A percentile compares a stretch with the other conserved stretches of the same genome.
Conservation (phyloP, 1,139 yeast genomes). For the Barnettozyma hawaiiensis region DNA sequence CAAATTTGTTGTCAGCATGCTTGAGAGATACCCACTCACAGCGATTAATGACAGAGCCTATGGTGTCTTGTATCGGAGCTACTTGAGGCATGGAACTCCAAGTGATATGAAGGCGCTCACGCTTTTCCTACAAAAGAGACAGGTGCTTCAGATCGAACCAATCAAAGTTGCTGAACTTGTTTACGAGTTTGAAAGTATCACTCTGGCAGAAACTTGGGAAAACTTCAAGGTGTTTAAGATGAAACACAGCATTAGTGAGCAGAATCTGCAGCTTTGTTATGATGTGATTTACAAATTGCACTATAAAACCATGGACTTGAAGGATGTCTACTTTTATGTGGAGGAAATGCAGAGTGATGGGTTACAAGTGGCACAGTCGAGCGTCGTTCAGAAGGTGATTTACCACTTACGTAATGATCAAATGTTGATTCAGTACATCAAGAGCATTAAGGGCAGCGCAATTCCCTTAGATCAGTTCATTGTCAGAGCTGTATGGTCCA, state of each 20-base stretch:
- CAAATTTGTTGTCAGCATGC: slow-evolving; percentile 18
- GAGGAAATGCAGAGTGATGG: slow-evolving; percentile 12
- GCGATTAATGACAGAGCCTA: slow-evolving; percentile 18
- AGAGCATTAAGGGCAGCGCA: not conserved
- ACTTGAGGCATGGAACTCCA: slow-evolving; percentile 12
- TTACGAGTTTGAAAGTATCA: slow-evolving; percentile 4
- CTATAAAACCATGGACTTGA: slow-evolving; percentile 9
- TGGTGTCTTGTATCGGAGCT: slow-evolving; percentile 15
- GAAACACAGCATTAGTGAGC: slow-evolving; percentile 4
- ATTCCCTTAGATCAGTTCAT: slow-evolving; percentile 6
- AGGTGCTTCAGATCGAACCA: slow-evolving; percentile 11
- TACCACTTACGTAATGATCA: slow-evolving; percentile 2
- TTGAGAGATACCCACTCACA: slow-evolving; percentile 17
- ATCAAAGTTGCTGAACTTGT: slow-evolving; percentile 17
- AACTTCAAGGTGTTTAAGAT: slow-evolving; percentile 10
- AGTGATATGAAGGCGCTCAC: slow-evolving; percentile 12
- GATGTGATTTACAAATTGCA: slow-evolving; percentile 8
- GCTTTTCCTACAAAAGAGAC: slow-evolving; percentile 10
- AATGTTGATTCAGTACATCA: not conserved
- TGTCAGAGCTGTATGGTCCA: slow-evolving; percentile 10
- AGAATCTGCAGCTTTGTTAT: slow-evolving; percentile 10
- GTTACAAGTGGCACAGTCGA: slow-evolving; percentile 4
- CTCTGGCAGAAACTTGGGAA: slow-evolving; percentile 10
- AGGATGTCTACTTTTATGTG: slow-evolving; percentile 11
- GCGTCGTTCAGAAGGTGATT: slow-evolving; percentile 6